Conservation (phyloP, 176 grass and related monocot genomes). For the Phragmites australis region DNA sequence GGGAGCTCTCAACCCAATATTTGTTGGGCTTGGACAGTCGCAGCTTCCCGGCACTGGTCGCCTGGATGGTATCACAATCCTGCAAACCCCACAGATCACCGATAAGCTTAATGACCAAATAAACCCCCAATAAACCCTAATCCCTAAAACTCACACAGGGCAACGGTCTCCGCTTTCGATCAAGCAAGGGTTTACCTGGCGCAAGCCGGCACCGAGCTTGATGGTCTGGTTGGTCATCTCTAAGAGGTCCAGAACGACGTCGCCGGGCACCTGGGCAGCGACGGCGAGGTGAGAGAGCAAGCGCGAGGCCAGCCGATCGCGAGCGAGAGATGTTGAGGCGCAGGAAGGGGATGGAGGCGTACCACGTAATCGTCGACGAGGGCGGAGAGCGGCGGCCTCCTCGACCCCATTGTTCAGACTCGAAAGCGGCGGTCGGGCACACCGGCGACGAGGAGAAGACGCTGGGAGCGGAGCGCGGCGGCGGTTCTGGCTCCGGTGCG, state of each 20-base stretch:
- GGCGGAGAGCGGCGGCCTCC: slow-evolving; percentile 28
- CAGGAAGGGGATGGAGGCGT: not conserved
- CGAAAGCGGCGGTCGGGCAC: not conserved
- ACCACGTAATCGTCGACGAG: slow-evolving; percentile 45
- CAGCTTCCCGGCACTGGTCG: slow-evolving; percentile 66
- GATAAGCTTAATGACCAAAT: slow-evolving; percentile 11
- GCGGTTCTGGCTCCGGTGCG: slow-evolving; percentile 13
- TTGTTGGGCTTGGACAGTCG: slow-evolving; percentile 87
- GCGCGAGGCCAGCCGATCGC: not conserved
- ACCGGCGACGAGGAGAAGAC: slow-evolving; percentile 2
- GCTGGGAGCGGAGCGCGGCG: not conserved
- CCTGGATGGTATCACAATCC: slow-evolving; percentile 77
- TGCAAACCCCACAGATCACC: slow-evolving; percentile 19
- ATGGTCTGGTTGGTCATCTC: slow-evolving; percentile 81
- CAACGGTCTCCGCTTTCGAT: not conserved
- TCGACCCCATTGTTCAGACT: slow-evolving; percentile 36
- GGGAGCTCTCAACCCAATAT: slow-evolving; percentile 91
- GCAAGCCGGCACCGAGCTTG: slow-evolving; percentile 71
- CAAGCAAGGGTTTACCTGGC: slow-evolving; percentile 57
- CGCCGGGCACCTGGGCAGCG: slow-evolving; percentile 65
- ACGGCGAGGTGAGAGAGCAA: slow-evolving; percentile 7
- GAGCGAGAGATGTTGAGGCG: not conserved
- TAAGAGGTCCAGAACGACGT: slow-evolving; percentile 75
- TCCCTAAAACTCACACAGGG: not conserved
- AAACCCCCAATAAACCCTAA: slow-evolving; percentile 39